Conservation (phyloP, 2,329 filamentous ascomycete genomes). For the Bretziella fagacearum region DNA sequence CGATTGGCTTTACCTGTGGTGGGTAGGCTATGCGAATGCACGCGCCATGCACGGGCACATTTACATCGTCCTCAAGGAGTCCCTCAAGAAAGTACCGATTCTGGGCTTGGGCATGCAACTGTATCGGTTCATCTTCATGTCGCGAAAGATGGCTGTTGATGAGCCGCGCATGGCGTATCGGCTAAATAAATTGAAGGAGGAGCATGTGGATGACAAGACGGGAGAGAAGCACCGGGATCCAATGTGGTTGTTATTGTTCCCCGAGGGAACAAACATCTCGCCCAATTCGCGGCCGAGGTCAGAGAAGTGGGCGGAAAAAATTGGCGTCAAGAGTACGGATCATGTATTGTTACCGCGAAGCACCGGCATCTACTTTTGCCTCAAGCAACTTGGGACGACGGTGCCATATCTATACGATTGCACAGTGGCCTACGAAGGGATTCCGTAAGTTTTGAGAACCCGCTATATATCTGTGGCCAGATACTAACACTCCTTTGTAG, state of each 20-base stretch:
- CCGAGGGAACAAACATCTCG: slow-evolving; percentile 72
- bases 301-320: slow-evolving; percentile 59
- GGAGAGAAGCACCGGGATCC: slow-evolving; percentile 46
- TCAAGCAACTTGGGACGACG: slow-evolving; percentile 55
- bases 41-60: slow-evolving; percentile 69
- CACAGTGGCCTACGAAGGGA: slow-evolving; percentile 87
- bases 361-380: slow-evolving; percentile 63
- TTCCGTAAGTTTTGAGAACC: slow-evolving; percentile 48
- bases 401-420: slow-evolving; percentile 83
- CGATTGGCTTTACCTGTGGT: slow-evolving; percentile 88
- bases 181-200: slow-evolving; percentile 48
- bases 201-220: slow-evolving; percentile 22
- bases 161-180: slow-evolving; percentile 58
- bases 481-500: slow-evolving; percentile 25
- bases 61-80: slow-evolving; percentile 83
- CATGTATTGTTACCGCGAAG: slow-evolving; percentile 64
- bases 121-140: slow-evolving; percentile 81
- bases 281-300: slow-evolving; percentile 54
- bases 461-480: neutral
- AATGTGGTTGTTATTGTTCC: slow-evolving; percentile 83
- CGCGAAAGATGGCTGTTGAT: slow-evolving; percentile 74
- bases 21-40: slow-evolving; percentile 66
- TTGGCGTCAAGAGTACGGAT: slow-evolving; percentile 51
- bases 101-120: slow-evolving; percentile 71
- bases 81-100: slow-evolving; percentile 62